Evolutionary conservation across 2,329 filamentous ascomycete species (phyloP), one percentile per base, ranked within the genome.

Genomic region (Cladobotryum protrusum): DNA sequence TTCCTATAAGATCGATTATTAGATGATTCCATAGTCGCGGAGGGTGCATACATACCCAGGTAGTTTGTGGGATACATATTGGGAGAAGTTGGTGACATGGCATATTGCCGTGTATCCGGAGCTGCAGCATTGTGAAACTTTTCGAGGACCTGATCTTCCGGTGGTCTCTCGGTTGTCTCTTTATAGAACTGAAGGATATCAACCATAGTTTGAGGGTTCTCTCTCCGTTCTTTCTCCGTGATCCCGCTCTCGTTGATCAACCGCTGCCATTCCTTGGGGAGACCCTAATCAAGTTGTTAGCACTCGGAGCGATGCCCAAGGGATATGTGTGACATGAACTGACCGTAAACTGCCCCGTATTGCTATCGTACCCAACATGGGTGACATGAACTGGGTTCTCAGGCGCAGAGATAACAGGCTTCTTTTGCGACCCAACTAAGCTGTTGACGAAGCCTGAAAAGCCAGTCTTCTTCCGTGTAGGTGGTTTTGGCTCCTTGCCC

Each of bases 361-460:
- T 81, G 71, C 93, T 95, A 70, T 99, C 92, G 67, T 96, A 96
- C 60, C 92, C 92, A 57, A 99, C 93, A 69, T 99, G 93, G 50
- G 92, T 97, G 61, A 99, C 89, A 71, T 97, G 93, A 53, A 97
- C 90, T 44, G 93, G 93, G 62, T 99, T 97, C 69, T 96, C 91
- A 48, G 93, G 93, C 35, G 90, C 89, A n/a, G 93, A 97, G 61
- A 99, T 99, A 68, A 92, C 83, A 43, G 93, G 89, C 57, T 90
- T 89, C 69, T 91, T 88, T 47, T 88, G 90, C 34, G 90, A 92
- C 57, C 88, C 87, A 52, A 95, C 83, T 53, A 85, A 66, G 65
- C 50, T 47, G 67, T 85, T 92, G 75, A 96, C 84, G 62, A 95
- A 90, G 58, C 85, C 88, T 14, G 88, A 90, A 64, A 96, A 89